Evolutionary conservation across 495 filamentous ascomycete genomes (phyloP), one percentile per base, ranked within the genome.

Genomic region (Neurospora sp.): DNA sequence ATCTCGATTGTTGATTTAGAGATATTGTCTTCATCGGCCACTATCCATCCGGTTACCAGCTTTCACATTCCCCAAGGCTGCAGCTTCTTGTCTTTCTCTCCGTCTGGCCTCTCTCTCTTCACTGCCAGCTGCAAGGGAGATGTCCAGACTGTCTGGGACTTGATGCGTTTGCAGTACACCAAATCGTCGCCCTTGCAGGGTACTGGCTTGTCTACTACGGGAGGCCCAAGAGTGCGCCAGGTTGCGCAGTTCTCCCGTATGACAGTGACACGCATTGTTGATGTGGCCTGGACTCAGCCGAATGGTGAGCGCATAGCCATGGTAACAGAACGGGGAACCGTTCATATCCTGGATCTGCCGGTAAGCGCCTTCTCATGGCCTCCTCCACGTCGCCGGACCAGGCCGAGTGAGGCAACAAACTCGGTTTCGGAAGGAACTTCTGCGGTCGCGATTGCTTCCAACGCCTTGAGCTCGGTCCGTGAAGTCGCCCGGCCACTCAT

Each of bases 91-190:
- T 96, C 94, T 0, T 92, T 99, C 71, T 90, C 94, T 61, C 94
- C 96, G 0, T 91, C 88, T 65, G 95, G 95, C 3, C 82, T 97
- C 3, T 88, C 89, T 78, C 84, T 99, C 10, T 88, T 99, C 74
- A 98, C 93, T 1, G 94, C 92, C 20, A 98, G 92, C 79, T 91
- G 88, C 76, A 98, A 97, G 75, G 96, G 96, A 10, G 96, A 99
- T 77, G 88, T 96, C 5, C 90, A 96, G 80, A 92, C 91, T 73
- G 89, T 98, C 3, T 99, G 96, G 96, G 93, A 97, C 82, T 82
- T 98, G 70, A 91, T 95, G 89, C 91, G 92, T 27, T 87, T 89
- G 35, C 86, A 88, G 72, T 79, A 86, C 75, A 85, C 85, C 40
- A 87, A 86, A 70, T 83, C 86, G 6, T 85, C 85, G 12, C 78